phyloP scores from a whole-genome alignment of 202 grass and related monocot genomes.

The Tripidium arundinaceum region DNA sequence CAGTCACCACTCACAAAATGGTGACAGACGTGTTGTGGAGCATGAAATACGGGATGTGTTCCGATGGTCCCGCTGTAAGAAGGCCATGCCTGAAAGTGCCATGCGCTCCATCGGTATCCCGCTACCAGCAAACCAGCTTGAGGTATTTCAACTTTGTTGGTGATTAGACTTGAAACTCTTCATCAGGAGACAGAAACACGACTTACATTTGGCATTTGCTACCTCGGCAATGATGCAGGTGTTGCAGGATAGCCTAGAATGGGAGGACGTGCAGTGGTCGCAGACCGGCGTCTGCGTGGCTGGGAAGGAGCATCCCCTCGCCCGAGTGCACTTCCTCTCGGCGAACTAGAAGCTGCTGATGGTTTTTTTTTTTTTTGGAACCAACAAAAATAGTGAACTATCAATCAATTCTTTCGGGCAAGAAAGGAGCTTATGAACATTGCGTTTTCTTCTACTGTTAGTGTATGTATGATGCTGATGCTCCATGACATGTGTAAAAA shows the following conservation, averaged over 20 bases:
- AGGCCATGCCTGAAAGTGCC: slow-evolving; percentile 53
- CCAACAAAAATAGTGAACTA: slow-evolving; percentile 16
- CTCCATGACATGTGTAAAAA: slow-evolving; percentile 16
- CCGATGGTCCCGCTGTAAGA: slow-evolving; percentile 86
- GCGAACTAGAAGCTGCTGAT: slow-evolving; percentile 39
- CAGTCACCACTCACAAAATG: slow-evolving; percentile 57
- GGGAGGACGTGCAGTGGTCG: slow-evolving; percentile 97
- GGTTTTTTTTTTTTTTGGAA: too few relatives aligned
- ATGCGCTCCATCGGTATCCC: slow-evolving; percentile 71
- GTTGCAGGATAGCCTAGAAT: slow-evolving; percentile 79
- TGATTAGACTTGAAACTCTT: not conserved
- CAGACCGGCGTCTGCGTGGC: slow-evolving; percentile 75
- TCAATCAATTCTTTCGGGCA: not conserved
- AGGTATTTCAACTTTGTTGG: slow-evolving; percentile 45
- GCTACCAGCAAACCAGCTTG: slow-evolving; percentile 63
- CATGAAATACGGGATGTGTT: slow-evolving; percentile 65
- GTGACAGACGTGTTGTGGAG: slow-evolving; percentile 39
- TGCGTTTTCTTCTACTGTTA: slow-evolving; percentile 6
- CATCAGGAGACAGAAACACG: not conserved
- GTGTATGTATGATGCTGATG: not conserved
- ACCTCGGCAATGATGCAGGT: slow-evolving; percentile 31
- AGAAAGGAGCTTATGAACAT: slow-evolving; percentile 4
- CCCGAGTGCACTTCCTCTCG: slow-evolving; percentile 76
- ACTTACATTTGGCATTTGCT: not conserved
- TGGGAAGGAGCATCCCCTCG: slow-evolving; percentile 79